Evolutionary conservation across 192 early-diverging fungal genomes (phyloP).

Genomic region (Rhizoclosmatium sp.): DNA sequence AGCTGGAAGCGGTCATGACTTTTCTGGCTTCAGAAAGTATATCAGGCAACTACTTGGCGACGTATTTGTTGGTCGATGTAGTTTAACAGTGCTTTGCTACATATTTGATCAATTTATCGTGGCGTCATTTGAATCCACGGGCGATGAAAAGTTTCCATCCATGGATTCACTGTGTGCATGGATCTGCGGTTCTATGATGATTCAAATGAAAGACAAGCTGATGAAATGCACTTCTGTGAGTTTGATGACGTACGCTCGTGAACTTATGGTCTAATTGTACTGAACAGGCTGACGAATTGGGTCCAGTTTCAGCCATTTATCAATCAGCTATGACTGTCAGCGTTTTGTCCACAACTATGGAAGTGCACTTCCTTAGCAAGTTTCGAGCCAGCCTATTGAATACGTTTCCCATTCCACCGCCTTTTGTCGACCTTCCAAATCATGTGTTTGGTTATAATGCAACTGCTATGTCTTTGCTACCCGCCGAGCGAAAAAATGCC

Average conservation of each 20-base stretch:
- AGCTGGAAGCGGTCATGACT: slow-evolving; percentile 5
- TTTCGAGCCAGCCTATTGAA: slow-evolving; percentile 14
- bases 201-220: slow-evolving; percentile 29
- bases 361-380: slow-evolving; percentile 30
- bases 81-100: slow-evolving; percentile 27
- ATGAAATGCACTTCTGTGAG: slow-evolving; percentile 32
- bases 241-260: not conserved
- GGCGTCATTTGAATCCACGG: slow-evolving; percentile 32
- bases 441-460: slow-evolving; percentile 26
- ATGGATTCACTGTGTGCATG: slow-evolving; percentile 36
- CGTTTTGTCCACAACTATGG: slow-evolving; percentile 24
- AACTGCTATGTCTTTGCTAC: slow-evolving; percentile 4
- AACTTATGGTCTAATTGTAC: not conserved
- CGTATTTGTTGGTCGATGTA: slow-evolving; percentile 31
- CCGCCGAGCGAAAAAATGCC: slow-evolving; percentile 1
- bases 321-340: slow-evolving; percentile 27
- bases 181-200: slow-evolving; percentile 34
- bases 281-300: slow-evolving; percentile 21
- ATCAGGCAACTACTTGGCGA: slow-evolving; percentile 21
- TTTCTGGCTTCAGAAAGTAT: slow-evolving; percentile 24
- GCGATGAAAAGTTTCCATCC: slow-evolving; percentile 32
- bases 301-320: slow-evolving; percentile 9
- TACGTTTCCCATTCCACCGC: not conserved
- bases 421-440: slow-evolving; percentile 26
- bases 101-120: slow-evolving; percentile 34